Evolutionary conservation across 2,329 filamentous ascomycete species (phyloP), one percentile per base, ranked within the genome.

Genomic region (Penicillium sp.): DNA sequence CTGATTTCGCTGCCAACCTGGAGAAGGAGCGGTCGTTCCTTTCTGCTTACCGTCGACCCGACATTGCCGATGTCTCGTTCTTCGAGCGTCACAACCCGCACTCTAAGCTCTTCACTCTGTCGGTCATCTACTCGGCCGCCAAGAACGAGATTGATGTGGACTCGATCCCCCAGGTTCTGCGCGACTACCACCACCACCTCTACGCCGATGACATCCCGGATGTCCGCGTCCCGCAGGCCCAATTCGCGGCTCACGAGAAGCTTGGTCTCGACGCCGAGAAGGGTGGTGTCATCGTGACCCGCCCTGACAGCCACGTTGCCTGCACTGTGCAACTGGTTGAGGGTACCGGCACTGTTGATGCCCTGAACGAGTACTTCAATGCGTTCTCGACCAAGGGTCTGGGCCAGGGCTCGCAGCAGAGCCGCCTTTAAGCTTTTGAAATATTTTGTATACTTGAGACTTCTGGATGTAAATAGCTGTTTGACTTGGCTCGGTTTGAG

Each of bases 41-140:
- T 61, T 68, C 74, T 2, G 66, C 73, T 3, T 89, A 83, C 63
- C 66, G 74, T 14, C 74, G 82, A 31, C 40, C 69, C 0, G 84
- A 89, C 50, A 66, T 79, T 26, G 71, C 71, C 23, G 57, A 68
- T 3, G 78, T 89, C 28, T 79, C 77, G 2, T 79, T 86, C 63
- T 85, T 89, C 65, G 87, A 95, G 65, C 75, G 71, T 27, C 79
- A 94, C 67, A 89, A 88, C 64, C 89, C 89, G 0, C 87, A 95
- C 65, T 86, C 82, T 49, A 69, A 72, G 30, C 88, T 95, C 68
- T 89, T 85, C 67, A 86, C 85, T 1, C 62, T 95, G 39, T 85
- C 79, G 55, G 80, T 85, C 26, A 71, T 94, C 45, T 84, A 93
- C 58, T 80, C 84, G 9, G 72, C 76, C 0, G 73, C 73, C 35